phyloP scores from a whole-genome alignment of 208 protist genomes.

The Tritrichomonas musculus region DNA sequence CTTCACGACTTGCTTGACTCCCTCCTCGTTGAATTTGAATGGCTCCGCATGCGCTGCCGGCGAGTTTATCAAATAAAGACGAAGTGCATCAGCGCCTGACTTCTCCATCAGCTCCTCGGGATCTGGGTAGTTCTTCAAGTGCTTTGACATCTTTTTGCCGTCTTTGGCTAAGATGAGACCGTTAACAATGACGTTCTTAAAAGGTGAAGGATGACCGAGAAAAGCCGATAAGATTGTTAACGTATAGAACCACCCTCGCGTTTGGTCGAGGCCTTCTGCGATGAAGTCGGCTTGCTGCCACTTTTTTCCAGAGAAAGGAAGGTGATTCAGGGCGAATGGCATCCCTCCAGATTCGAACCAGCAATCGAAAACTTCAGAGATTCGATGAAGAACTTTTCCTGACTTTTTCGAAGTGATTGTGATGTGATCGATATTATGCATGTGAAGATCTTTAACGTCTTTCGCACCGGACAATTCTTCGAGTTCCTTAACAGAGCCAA shows the following conservation, averaged over 20 bases:
- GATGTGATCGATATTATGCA: slow-evolving; percentile 89
- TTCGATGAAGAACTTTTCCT: slow-evolving; percentile 52
- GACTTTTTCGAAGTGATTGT: slow-evolving; percentile 88
- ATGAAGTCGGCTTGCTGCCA: slow-evolving; percentile 99
- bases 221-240: slow-evolving; percentile 95
- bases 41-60: slow-evolving; percentile 93
- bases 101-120: slow-evolving; percentile 81
- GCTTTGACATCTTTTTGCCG: slow-evolving; percentile 99
- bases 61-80: slow-evolving; percentile 98
- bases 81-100: slow-evolving; percentile 65
- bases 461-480: slow-evolving; percentile 58
- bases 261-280: slow-evolving; percentile 65
- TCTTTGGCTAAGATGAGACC: slow-evolving; percentile 90
- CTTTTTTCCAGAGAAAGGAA: slow-evolving; percentile 95
- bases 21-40: slow-evolving; percentile 60
- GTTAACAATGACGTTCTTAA: slow-evolving; percentile 98
- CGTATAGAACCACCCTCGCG: slow-evolving; percentile 99
- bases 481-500: slow-evolving; percentile 88
- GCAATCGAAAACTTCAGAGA: slow-evolving; percentile 96
- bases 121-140: slow-evolving; percentile 98
- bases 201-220: slow-evolving; percentile 89
- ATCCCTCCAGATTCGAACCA: slow-evolving; percentile 99
- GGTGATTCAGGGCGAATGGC: slow-evolving; percentile 97
- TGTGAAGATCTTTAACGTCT: slow-evolving; percentile 83
- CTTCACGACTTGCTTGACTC: slow-evolving; percentile 84